These are phyloP conservation scores for Sporothrix brasiliensis DNA, from an alignment of 2,329 filamentous ascomycete genomes.

Conservation along the genomic window DNA sequence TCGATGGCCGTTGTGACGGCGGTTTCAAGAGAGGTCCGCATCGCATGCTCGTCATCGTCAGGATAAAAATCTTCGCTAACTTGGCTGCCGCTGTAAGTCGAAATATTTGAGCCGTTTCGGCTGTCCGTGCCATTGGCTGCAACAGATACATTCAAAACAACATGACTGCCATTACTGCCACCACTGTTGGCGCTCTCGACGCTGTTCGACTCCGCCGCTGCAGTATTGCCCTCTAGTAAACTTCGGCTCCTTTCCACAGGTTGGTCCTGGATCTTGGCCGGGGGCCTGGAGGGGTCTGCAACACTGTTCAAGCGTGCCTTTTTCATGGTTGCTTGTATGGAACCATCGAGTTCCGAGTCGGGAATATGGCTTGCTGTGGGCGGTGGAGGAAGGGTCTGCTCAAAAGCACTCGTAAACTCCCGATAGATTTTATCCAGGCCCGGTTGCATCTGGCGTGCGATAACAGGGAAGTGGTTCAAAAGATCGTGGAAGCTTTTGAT, in stretches of 20 bases:
- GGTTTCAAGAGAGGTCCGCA: constrained; percentile 86
- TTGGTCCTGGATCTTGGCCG: constrained; percentile 43
- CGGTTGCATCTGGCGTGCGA: constrained; percentile 92
- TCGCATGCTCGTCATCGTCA: constrained; percentile 88
- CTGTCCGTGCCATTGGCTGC: not conserved
- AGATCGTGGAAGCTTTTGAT: constrained; percentile 89
- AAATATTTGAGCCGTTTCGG: constrained; percentile 22
- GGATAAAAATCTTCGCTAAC: constrained; percentile 68
- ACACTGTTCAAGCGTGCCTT: constrained; percentile 58
- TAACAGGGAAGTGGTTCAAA: constrained; percentile 89
- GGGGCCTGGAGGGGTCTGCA: constrained; percentile 39
- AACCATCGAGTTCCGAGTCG: constrained; percentile 61
- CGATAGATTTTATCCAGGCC: constrained; percentile 87
- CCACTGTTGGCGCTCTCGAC: not conserved
- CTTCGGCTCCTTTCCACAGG: not conserved
- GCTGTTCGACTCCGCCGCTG: not conserved
- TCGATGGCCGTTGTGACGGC: constrained; percentile 93
- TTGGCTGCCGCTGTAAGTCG: constrained; percentile 35
- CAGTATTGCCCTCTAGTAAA: not conserved
- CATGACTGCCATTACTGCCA: not conserved
- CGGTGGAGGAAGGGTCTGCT: constrained; percentile 78
- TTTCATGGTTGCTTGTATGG: constrained; percentile 58
- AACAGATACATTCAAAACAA: not conserved
- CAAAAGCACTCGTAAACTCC: constrained; percentile 83
- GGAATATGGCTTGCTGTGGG: constrained; percentile 64